Evolutionary conservation across 2,329 filamentous ascomycete species (phyloP).

Genomic region (Phoma herbarum): DNA sequence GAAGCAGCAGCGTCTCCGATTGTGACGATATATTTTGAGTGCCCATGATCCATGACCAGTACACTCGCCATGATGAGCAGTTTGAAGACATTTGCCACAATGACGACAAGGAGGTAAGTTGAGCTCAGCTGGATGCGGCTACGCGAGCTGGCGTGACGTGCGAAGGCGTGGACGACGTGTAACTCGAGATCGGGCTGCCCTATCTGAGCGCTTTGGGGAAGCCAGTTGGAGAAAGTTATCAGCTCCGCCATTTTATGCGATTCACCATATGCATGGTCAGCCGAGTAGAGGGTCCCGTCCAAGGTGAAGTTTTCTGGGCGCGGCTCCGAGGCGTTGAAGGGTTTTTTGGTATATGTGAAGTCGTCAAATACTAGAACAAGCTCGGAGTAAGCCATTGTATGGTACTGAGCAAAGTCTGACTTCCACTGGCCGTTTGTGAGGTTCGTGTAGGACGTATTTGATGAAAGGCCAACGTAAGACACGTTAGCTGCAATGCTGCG

Average conservation of each 20-base stretch:
- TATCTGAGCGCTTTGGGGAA: too few relatives aligned
- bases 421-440: constrained; percentile 2
- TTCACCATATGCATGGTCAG: too few relatives aligned
- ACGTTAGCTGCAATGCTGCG: background rate
- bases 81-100: constrained; percentile 24
- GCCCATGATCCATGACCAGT: background rate
- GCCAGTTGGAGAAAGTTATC: background rate
- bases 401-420: background rate
- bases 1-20: background rate
- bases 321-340: too few relatives aligned
- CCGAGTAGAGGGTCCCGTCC: too few relatives aligned
- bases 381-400: background rate
- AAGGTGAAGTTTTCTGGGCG: too few relatives aligned
- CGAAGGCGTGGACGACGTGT: constrained; percentile 20
- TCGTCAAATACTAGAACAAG: background rate
- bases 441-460: background rate
- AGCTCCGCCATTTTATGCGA: background rate
- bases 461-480: too few relatives aligned
- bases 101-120: constrained; percentile 29
- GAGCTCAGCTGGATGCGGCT: constrained; percentile 30
- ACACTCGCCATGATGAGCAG: constrained; percentile 23
- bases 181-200: too few relatives aligned
- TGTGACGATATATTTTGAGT: constrained; percentile 1
- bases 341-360: background rate
- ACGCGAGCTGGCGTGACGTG: background rate